These are phyloP conservation scores for Ceratocystis colombiana DNA, from an alignment of 2,329 filamentous ascomycete species.

Conservation along the genomic window DNA sequence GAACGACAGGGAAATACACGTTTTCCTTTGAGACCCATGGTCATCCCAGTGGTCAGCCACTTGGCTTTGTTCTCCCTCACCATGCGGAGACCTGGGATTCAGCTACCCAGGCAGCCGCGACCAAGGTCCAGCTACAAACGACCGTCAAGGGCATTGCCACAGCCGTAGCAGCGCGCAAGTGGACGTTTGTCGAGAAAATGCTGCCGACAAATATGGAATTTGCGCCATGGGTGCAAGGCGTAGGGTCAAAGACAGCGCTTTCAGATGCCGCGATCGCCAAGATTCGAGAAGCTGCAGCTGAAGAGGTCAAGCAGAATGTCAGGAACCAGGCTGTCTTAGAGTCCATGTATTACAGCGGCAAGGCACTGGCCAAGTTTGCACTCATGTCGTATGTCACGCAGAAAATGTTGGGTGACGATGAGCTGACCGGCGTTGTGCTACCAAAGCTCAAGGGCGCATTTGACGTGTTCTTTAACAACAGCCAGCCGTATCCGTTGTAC, in stretches of 20 bases:
- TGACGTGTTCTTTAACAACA: slow-evolving; percentile 54
- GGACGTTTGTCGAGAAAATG: slow-evolving; percentile 66
- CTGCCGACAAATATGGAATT: slow-evolving; percentile 68
- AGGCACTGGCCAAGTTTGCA: slow-evolving; percentile 70
- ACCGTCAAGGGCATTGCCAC: slow-evolving; percentile 76
- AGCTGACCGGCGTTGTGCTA: slow-evolving; percentile 49
- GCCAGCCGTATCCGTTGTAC: slow-evolving; percentile 55
- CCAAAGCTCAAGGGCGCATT: slow-evolving; percentile 56
- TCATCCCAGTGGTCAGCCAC: slow-evolving; percentile 46
- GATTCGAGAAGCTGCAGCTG: slow-evolving; percentile 54
- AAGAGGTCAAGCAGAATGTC: slow-evolving; percentile 69
- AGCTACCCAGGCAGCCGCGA: slow-evolving; percentile 41
- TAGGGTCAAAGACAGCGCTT: slow-evolving; percentile 40
- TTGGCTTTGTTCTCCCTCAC: slow-evolving; percentile 85
- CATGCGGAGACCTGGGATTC: slow-evolving; percentile 66
- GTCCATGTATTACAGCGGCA: slow-evolving; percentile 91
- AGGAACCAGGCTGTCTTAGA: slow-evolving; percentile 60
- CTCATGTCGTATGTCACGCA: slow-evolving; percentile 54
- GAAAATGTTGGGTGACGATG: slow-evolving; percentile 50
- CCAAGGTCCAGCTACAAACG: slow-evolving; percentile 57
- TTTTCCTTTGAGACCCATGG: slow-evolving; percentile 67
- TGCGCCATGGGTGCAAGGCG: slow-evolving; percentile 59
- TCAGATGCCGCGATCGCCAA: slow-evolving; percentile 45
- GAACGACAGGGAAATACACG: slow-evolving; percentile 57
- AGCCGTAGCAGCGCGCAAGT: slow-evolving; percentile 59